phyloP scores from a whole-genome alignment of 2,329 filamentous ascomycete species.

The Arthroderma uncinatum region DNA sequence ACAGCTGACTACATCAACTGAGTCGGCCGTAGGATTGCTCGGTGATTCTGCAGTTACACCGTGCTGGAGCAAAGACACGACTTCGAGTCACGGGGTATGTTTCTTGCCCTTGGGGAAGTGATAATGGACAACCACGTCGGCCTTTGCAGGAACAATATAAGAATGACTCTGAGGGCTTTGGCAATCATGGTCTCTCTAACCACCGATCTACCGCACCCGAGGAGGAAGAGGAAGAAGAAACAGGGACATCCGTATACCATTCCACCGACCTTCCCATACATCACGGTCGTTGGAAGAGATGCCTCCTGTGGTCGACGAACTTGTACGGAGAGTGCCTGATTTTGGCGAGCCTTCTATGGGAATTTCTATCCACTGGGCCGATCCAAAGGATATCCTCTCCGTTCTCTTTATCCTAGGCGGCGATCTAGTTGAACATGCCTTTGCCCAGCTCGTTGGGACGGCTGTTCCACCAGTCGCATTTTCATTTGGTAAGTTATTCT shows the following conservation, averaged over 20 bases:
- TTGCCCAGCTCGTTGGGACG: slow-evolving; percentile 24
- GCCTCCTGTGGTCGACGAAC: not conserved
- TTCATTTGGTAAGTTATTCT: slow-evolving; percentile 3
- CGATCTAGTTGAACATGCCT: slow-evolving; percentile 27
- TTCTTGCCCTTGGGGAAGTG: not conserved
- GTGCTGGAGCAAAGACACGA: not conserved
- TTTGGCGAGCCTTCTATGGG: not conserved
- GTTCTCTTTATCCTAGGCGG: slow-evolving; percentile 7
- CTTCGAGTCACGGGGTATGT: not conserved
- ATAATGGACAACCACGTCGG: not conserved
- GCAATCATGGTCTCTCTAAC: not conserved
- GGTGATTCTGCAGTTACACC: not conserved
- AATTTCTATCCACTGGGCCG: not conserved
- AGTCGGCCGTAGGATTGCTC: not conserved
- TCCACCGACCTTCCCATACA: not conserved
- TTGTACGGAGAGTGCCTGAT: not conserved
- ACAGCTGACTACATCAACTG: slow-evolving; percentile 3
- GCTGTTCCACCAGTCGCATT: slow-evolving; percentile 3
- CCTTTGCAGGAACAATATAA: not conserved
- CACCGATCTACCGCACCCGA: no score
- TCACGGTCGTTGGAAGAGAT: not conserved
- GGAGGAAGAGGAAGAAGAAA: not conserved
- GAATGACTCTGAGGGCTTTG: not conserved
- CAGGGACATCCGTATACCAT: not conserved
- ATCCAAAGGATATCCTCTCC: slow-evolving; percentile 1